phyloP scores from a whole-genome alignment of 2,329 filamentous ascomycete species.

The Cytospora paraplurivora region DNA sequence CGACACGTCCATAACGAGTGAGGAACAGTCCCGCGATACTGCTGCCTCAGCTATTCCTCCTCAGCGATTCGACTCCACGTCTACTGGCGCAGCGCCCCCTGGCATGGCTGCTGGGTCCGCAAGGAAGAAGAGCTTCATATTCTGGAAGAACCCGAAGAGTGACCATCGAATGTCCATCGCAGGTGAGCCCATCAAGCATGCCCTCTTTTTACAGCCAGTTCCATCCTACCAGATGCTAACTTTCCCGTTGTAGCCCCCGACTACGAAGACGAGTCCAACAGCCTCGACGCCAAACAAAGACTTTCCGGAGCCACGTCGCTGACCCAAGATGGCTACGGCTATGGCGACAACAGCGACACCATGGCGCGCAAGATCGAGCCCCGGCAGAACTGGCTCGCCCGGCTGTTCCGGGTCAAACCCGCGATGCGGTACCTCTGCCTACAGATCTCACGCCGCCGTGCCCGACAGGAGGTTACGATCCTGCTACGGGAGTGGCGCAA shows the following conservation, averaged over 20 bases:
- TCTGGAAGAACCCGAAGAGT: slow-evolving; percentile 54
- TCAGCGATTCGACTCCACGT: slow-evolving; percentile 30
- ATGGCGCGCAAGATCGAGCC: slow-evolving; percentile 59
- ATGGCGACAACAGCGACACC: slow-evolving; percentile 41
- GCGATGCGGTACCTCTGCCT: slow-evolving; percentile 76
- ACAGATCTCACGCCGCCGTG: slow-evolving; percentile 68
- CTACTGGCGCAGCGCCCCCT: slow-evolving; percentile 28
- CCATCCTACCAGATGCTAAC: slow-evolving; percentile 28
- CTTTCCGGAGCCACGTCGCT: slow-evolving; percentile 33
- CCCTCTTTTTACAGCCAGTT: background rate
- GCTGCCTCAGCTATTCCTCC: slow-evolving; percentile 1
- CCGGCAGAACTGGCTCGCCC: slow-evolving; percentile 84
- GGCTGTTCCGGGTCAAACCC: slow-evolving; percentile 87
- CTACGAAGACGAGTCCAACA: slow-evolving; percentile 33
- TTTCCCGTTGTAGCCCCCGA: slow-evolving; percentile 36
- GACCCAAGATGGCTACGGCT: slow-evolving; percentile 41
- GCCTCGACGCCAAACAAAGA: slow-evolving; percentile 12
- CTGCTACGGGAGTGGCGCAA: slow-evolving; percentile 78
- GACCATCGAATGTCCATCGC: slow-evolving; percentile 48
- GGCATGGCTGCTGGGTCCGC: slow-evolving; percentile 30
- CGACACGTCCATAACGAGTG: slow-evolving; percentile 9
- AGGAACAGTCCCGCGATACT: slow-evolving; percentile 8
- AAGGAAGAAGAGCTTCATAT: slow-evolving; percentile 56
- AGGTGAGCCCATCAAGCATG: slow-evolving; percentile 39
- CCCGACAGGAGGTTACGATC: slow-evolving; percentile 74